Base-by-base conservation (phyloP, 495 filamentous ascomycete genomes). In the Xylaria castorea region DNA sequence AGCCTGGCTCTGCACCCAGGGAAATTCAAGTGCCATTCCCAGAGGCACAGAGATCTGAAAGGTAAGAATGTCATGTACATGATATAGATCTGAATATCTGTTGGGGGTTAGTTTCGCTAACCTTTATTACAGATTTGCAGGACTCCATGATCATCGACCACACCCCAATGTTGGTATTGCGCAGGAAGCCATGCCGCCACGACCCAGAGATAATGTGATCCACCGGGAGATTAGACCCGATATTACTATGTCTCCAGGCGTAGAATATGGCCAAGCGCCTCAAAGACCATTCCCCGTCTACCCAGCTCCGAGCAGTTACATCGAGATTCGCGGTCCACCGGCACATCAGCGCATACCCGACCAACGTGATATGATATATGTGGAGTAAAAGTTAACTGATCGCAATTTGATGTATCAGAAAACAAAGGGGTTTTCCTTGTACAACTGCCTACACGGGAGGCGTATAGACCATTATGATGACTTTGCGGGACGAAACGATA, bases 281-380 rank as follows among this genome's bases (percentile, higher is more conserved):
- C 74, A 74, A 44, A 64, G 55, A 62, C 62, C 64, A 30, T 66
- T 74, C 64, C 63, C 73, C 25, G 50, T 66, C n/a, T 51, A 62
- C 70, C 64, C 78, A 18, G 40, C 51, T 44, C 73, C 65, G 12
- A 69, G 64, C 32, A 63, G 72, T 40, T 76, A 76, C 20, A 66
- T 68, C 27, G 73, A 76, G 55, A 64, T 42, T 16, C 62, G 71
- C n/a, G 67, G 36, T 20, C 53, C 58, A 6, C 68, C 73, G 14
- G 32, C 71, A 61, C 68, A 62, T 36, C 74, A 68, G 27, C 40
- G 70, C 42, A n/a, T 66, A 36, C 74, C 70, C 38, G 71, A 72
- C 40, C 71, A 65, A 22, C 71, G 62, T 53, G 68, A 67, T 38
- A 44, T 76, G 32, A 55, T 79, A 34, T 75, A 71, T 67, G 70